Evolutionary conservation across 257 asterid species (phyloP).

Genomic region (Solanum commersonii): DNA sequence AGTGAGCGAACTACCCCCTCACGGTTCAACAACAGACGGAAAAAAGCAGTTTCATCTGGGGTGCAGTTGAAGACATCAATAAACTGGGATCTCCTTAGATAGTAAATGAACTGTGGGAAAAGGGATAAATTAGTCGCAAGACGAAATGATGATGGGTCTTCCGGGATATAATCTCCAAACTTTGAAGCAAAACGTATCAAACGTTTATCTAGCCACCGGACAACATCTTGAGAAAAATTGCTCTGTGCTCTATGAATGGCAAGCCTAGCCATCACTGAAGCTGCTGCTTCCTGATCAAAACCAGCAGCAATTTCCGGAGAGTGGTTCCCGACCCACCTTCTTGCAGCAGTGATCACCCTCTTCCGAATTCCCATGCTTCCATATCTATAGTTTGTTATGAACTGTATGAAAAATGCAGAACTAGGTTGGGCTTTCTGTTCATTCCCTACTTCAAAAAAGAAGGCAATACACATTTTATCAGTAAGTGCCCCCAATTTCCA

Average conservation of each 20-base stretch:
- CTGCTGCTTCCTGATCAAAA: conserved; percentile 96
- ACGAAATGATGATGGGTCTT: conserved; percentile 86
- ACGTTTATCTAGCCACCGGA: conserved; percentile 67
- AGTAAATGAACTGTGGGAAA: conserved; percentile 87
- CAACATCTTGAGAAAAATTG: conserved; percentile 41
- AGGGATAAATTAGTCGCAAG: conserved; percentile 68
- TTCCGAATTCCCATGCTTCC: conserved; percentile 65
- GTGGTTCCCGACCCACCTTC: conserved; percentile 80
- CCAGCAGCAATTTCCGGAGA: conserved; percentile 75
- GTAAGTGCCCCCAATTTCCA: conserved; percentile 79
- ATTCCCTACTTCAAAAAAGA: conserved; percentile 67
- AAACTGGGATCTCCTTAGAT: conserved; percentile 84
- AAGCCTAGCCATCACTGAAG: conserved; percentile 84
- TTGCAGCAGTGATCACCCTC: conserved; percentile 86
- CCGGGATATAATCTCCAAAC: conserved; percentile 80
- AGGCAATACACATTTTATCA: conserved; percentile 66
- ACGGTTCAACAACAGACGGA: conserved; percentile 69
- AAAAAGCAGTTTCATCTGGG: conserved; percentile 89
- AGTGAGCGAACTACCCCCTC: conserved; percentile 84
- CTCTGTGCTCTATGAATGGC: conserved; percentile 47
- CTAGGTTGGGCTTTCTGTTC: conserved; percentile 56
- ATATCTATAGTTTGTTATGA: conserved; percentile 63
- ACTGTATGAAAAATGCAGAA: conserved; percentile 78
- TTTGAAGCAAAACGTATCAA: conserved; percentile 66
- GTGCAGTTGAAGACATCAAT: conserved; percentile 74